These are phyloP conservation scores for Cyberlindnera mrakii DNA, from an alignment of 805 yeast genomes.

Conservation along the genomic window DNA sequence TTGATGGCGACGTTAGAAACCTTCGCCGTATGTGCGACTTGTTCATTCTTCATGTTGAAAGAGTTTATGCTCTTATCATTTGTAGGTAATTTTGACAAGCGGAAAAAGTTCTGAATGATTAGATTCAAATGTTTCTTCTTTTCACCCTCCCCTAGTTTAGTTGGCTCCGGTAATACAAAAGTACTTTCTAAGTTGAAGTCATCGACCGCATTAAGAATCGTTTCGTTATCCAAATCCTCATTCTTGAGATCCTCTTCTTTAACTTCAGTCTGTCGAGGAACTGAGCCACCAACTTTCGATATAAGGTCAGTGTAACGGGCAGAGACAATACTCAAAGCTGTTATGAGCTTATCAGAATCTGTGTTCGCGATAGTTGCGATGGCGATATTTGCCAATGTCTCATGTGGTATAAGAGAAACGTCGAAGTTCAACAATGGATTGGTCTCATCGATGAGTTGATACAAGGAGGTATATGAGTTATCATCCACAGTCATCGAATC, in stretches of 20 bases:
- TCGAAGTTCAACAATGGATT: conserved; percentile 66
- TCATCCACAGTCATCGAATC: conserved; percentile 32
- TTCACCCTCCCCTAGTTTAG: conserved; percentile 42
- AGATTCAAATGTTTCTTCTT: conserved; percentile 52
- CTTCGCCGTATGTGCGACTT: conserved; percentile 19
- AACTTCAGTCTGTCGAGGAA: conserved; percentile 22
- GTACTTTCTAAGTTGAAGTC: conserved; percentile 35
- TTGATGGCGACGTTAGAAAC: conserved; percentile 28
- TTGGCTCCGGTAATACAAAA: conserved; percentile 55
- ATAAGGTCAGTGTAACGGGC: conserved; percentile 52
- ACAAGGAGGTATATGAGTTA: conserved; percentile 56
- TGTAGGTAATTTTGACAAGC: conserved; percentile 32
- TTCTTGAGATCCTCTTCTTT: conserved; percentile 20
- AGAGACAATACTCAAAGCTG: conserved; percentile 64
- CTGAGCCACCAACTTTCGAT: conserved; percentile 17
- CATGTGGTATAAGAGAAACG: conserved; percentile 59
- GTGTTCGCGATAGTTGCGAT: conserved; percentile 57
- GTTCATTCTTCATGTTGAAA: conserved; percentile 16
- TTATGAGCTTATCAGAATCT: conserved; percentile 45
- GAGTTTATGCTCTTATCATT: conserved; percentile 15
- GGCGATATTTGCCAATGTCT: conserved; percentile 59
- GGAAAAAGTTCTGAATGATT: conserved; percentile 55
- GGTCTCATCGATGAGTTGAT: conserved; percentile 54
- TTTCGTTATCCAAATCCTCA: conserved; percentile 23
- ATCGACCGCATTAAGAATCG: conserved; percentile 19